A percentile compares a stretch with the other conserved stretches of the same genome.
These are phyloP conservation scores for Boletus edulis DNA, from an alignment of 768 basidiomycete species.

Conservation along the genomic window DNA sequence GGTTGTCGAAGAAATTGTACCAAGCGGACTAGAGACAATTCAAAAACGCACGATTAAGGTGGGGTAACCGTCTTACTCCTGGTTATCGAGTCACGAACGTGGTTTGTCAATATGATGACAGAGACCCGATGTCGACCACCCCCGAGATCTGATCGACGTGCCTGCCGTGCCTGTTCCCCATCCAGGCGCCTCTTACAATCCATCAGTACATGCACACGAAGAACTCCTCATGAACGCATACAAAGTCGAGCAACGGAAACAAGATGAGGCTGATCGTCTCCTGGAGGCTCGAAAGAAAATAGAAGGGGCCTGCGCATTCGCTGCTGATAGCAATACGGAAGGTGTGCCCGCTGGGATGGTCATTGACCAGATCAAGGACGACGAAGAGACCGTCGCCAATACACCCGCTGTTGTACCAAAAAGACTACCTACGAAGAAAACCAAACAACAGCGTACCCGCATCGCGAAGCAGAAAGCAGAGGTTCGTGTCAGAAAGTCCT, in stretches of 20 bases:
- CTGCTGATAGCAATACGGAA: constrained; percentile 29
- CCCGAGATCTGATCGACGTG: constrained; percentile 52
- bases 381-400: constrained; percentile 35
- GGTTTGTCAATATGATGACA: constrained; percentile 21
- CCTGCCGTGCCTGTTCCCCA: constrained; percentile 73
- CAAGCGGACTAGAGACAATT: constrained; percentile 39
- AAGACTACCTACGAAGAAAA: constrained; percentile 47
- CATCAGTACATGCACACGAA: constrained; percentile 67
- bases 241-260: constrained; percentile 57
- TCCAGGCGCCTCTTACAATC: constrained; percentile 88
- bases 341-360: constrained; percentile 64
- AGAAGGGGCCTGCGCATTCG: constrained; percentile 41
- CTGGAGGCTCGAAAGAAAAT: constrained; percentile 55
- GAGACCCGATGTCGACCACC: constrained; percentile 48
- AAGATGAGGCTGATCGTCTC: constrained; percentile 52
- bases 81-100: not conserved
- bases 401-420: constrained; percentile 36
- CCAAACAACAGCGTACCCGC: constrained; percentile 66
- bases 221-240: constrained; percentile 68
- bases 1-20: constrained; percentile 36
- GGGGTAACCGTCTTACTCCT: not conserved
- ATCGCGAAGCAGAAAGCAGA: constrained; percentile 62
- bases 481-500: constrained; percentile 37
- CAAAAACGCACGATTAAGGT: constrained; percentile 55
- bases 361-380: constrained; percentile 45